Conservation (phyloP, 225 moss, liverwort and hornwort species). For the Straminergon stramineum region DNA sequence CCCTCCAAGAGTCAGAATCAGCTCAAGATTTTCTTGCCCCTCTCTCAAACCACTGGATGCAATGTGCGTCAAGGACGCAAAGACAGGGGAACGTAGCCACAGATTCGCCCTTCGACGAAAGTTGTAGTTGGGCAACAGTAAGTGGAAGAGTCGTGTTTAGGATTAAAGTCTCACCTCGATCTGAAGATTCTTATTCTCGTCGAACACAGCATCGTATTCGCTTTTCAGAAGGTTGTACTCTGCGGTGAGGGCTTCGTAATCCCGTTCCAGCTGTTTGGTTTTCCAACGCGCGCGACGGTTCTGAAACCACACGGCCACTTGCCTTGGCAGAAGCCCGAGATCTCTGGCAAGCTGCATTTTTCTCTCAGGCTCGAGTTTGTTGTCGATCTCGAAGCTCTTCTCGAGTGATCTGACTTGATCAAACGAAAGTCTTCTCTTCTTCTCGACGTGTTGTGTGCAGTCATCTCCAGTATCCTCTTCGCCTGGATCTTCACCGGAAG, state of each 20-base stretch:
- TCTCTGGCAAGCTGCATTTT: conserved; percentile 95
- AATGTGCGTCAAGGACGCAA: neutral
- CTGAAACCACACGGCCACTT: conserved; percentile 98
- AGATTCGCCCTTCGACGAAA: neutral
- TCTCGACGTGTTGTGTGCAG: conserved; percentile 72
- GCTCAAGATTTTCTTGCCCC: neutral
- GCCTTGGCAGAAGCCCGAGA: conserved; percentile 83
- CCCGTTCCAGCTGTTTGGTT: conserved; percentile 88
- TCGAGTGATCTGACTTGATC: conserved; percentile 94
- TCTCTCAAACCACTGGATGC: neutral
- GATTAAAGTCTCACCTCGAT: conserved; percentile 47
- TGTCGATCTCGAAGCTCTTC: conserved; percentile 92
- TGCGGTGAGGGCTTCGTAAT: conserved; percentile 74
- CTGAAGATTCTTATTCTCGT: conserved; percentile 70
- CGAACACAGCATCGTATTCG: conserved; percentile 48
- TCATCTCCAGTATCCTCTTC: conserved; percentile 86
- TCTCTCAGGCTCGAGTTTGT: conserved; percentile 92
- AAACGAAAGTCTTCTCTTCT: conserved; percentile 74
- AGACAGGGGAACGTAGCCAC: neutral
- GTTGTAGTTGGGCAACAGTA: neutral
- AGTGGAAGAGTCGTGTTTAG: neutral
- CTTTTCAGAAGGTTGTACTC: conserved; percentile 69
- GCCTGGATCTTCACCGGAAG: conserved; percentile 69
- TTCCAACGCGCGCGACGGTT: conserved; percentile 98
- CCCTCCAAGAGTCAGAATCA: neutral